A percentile compares a stretch with the other conserved stretches of the same genome.
phyloP scores from a whole-genome alignment of 805 yeast species.

The Zygoascus flipseniorum region DNA sequence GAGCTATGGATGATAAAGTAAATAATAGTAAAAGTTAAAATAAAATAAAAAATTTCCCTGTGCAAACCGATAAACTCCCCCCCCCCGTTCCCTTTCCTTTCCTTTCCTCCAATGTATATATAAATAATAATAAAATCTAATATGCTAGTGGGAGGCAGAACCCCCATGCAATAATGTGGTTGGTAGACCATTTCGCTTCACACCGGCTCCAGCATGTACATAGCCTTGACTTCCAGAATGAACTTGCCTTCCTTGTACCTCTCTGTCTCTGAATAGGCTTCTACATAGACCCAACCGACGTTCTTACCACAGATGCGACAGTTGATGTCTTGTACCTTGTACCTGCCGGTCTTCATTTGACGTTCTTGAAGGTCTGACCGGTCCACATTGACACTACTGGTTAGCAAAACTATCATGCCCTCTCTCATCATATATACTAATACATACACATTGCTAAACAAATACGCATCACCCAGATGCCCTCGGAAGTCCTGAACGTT shows the following conservation, averaged over 20 bases:
- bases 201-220: conserved; percentile 4
- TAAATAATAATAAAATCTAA: background rate
- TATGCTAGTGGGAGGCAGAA: background rate
- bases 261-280: conserved; percentile 38
- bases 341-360: conserved; percentile 53
- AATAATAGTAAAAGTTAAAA: background rate
- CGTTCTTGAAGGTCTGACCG: conserved; percentile 32
- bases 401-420: background rate
- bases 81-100: too few relatives aligned
- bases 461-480: conserved; percentile 47
- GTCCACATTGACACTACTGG: conserved; percentile 33
- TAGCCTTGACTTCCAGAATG: conserved; percentile 40
- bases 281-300: conserved; percentile 59
- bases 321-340: conserved; percentile 45
- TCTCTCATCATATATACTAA: background rate
- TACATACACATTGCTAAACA: conserved; percentile 39
- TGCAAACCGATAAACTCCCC: background rate
- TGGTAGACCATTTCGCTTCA: too few relatives aligned
- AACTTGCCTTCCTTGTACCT: conserved; percentile 54
- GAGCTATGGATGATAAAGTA: background rate
- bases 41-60: background rate
- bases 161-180: background rate
- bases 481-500: conserved; percentile 39
- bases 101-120: background rate
- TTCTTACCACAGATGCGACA: conserved; percentile 47